Percentiles rank a stretch among this genome's conserved stretches.
Evolutionary conservation across 169 alveolate genomes (phyloP).

Genomic region (Plasmodium yoelii): DNA sequence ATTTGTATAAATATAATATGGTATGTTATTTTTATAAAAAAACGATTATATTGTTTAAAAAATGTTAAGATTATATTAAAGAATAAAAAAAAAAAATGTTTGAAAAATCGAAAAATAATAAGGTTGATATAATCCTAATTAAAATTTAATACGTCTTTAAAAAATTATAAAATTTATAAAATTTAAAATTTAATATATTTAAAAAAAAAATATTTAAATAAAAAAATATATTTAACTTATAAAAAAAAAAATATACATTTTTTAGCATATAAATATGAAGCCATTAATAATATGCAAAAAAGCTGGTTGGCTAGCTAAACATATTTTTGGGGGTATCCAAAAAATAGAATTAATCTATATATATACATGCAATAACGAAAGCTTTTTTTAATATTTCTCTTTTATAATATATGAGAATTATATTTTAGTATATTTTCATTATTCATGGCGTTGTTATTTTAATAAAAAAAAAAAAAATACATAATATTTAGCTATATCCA

Average conservation of each 20-base stretch:
- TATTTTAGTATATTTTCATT: conserved; percentile 9
- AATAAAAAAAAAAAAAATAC: conserved; percentile 17
- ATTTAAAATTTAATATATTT: conserved; percentile 15
- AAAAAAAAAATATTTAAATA: conserved; percentile 17
- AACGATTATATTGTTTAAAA: conserved; percentile 1
- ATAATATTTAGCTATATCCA: not conserved
- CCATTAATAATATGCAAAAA: conserved; percentile 31
- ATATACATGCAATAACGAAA: conserved; percentile 30
- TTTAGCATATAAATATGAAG: conserved; percentile 12
- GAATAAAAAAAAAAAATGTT: not conserved
- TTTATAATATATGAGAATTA: conserved; percentile 15
- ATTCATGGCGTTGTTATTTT: conserved; percentile 1
- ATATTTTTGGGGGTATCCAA: not conserved
- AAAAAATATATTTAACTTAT: conserved; percentile 1
- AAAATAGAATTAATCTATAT: conserved; percentile 37
- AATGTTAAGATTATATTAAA: not conserved
- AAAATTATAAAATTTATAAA: conserved; percentile 23
- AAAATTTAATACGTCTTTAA: conserved; percentile 25
- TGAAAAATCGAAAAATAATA: conserved; percentile 3
- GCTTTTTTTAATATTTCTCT: conserved; percentile 24
- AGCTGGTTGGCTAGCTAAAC: conserved; percentile 59
- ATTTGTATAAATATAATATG: conserved; percentile 13
- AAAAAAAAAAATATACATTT: not conserved
- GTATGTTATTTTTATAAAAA: conserved; percentile 6
- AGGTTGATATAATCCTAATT: conserved; percentile 5